Percentiles rank a stretch among this genome's conserved stretches.
Conservation (phyloP, 106 monocot species). For the Iris macrosiphon region DNA sequence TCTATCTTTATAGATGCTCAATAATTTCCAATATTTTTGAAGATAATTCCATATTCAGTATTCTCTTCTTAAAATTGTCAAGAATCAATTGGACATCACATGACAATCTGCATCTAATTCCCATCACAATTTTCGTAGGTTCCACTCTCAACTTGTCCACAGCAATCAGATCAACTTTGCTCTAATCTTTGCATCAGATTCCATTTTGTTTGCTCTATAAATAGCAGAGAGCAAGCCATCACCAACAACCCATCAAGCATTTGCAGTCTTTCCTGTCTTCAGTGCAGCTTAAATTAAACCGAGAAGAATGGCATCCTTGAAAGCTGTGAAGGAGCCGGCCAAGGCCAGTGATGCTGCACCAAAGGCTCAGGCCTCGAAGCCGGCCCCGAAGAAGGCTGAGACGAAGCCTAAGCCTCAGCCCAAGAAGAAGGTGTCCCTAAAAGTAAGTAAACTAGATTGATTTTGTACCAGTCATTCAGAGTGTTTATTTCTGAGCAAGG, state of each 20-base stretch:
- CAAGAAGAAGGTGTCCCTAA: neutral
- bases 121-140: neutral
- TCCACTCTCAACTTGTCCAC: conserved; percentile 6
- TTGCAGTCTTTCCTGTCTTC: too few relatives aligned
- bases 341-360: neutral
- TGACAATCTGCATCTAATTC: conserved; percentile 13
- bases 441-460: neutral
- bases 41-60: too few relatives aligned
- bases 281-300: neutral
- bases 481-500: too few relatives aligned
- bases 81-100: too few relatives aligned
- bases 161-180: neutral
- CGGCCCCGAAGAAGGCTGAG: neutral
- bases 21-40: too few relatives aligned
- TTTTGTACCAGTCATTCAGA: neutral
- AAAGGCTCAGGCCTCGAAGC: neutral
- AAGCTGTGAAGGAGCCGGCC: conserved; percentile 1
- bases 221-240: neutral
- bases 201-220: neutral
- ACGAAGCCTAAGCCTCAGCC: conserved; percentile 4
- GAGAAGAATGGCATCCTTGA: conserved; percentile 11
- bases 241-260: neutral
- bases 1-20: too few relatives aligned
- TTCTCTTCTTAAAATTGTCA: too few relatives aligned
- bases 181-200: conserved; percentile 2